Base-by-base conservation (phyloP, 2,329 filamentous ascomycete genomes). In the Fusarium chaquense region DNA sequence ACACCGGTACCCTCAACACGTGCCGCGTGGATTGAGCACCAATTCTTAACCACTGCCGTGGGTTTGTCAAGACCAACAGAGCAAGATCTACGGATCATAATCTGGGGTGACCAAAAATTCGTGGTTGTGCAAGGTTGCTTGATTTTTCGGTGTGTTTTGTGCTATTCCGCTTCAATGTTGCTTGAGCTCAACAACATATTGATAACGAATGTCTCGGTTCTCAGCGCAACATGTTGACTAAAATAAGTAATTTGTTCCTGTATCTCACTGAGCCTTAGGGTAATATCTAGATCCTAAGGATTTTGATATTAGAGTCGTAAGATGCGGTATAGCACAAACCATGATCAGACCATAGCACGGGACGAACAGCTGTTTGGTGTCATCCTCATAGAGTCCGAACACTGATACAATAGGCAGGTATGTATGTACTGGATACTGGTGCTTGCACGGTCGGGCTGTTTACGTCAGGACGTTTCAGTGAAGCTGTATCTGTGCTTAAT, bases 11-110 rank as follows among this genome's bases (percentile, higher is more conserved):
- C 40, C 35, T 51, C 38, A 53, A 51, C 68, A 69, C 64, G 68
- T 71, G 68, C 69, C 49, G 40, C 59, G 61, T 71, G 65, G 68
- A 65, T 32, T 69, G 55, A 70, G 50, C 53, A n/a, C 52, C 44
- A 67, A 28, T 59, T 44, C 55, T 64, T 22, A 53, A 65, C 54
- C 67, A 69, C 50, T 55, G 52, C 59, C 55, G 36, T 50, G 67
- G 67, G 54, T 69, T 54, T 45, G n/a, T 51, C n/a, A 38, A 51
- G 65, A 64, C 63, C 54, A 71, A 68, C 67, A 49, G 47, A 71
- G 64, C 54, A 70, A 68, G 67, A 71, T 70, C 67, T 65, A 62
- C 67, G 55, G 20, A 41, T 41, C 35, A 40, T 18, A 51, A 55
- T 50, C 67, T 55, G 47, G 67, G 63, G 55, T 40, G 62, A 62